Conservation (phyloP, 306 rosid species). For the Castanea sativa region DNA sequence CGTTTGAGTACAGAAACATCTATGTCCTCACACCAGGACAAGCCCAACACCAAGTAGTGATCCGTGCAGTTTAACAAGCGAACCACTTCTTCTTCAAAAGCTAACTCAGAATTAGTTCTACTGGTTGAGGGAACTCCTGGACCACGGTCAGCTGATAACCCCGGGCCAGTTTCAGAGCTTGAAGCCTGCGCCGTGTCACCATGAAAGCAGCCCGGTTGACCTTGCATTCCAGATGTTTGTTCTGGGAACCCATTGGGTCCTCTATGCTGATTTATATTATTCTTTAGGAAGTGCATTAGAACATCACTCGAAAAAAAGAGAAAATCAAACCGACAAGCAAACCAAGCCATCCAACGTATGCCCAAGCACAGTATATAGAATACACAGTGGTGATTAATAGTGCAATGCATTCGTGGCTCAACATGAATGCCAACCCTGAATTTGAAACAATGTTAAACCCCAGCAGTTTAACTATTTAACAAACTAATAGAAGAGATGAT, state of each 20-base stretch:
- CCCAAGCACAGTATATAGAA: constrained; percentile 85
- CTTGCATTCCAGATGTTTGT: constrained; percentile 71
- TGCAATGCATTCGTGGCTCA: constrained; percentile 71
- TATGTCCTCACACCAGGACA: constrained; percentile 60
- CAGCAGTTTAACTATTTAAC: constrained; percentile 15
- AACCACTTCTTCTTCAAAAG: constrained; percentile 91
- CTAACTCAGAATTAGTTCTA: constrained; percentile 68
- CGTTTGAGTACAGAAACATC: constrained; percentile 79
- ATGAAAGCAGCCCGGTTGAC: constrained; percentile 59
- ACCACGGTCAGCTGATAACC: constrained; percentile 61
- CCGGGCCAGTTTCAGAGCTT: constrained; percentile 64
- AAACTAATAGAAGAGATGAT: constrained; percentile 23
- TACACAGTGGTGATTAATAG: constrained; percentile 66
- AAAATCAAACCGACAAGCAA: constrained; percentile 73
- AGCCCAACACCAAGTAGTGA: constrained; percentile 84
- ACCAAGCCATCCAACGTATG: constrained; percentile 88
- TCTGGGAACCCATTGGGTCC: constrained; percentile 56
- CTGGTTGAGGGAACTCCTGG: constrained; percentile 86
- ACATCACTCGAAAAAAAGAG: constrained; percentile 81
- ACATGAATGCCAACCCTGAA: constrained; percentile 82
- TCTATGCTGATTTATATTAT: constrained; percentile 62
- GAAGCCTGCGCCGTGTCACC: constrained; percentile 61
- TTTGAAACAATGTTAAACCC: constrained; percentile 28
- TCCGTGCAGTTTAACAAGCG: constrained; percentile 88
- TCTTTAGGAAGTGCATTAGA: constrained; percentile 79